A percentile compares a stretch with the other conserved stretches of the same genome.
These are phyloP conservation scores for Articulospora tetracladia DNA, from an alignment of 495 filamentous ascomycete genomes.

Conservation along the genomic window DNA sequence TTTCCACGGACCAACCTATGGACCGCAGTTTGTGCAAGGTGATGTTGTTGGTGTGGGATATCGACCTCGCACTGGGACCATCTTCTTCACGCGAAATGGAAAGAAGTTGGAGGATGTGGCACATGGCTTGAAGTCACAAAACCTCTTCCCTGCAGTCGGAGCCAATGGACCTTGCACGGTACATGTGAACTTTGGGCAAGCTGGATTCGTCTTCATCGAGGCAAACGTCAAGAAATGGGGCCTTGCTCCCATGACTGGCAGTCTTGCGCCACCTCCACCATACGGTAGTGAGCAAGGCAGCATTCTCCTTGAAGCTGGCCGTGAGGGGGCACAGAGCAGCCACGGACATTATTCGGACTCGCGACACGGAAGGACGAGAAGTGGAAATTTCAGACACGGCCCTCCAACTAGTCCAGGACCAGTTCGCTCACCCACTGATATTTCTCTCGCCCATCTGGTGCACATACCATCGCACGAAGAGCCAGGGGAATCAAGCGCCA, in stretches of 20 bases:
- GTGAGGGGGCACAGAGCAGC: conserved; percentile 55
- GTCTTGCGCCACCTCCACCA: conserved; percentile 89
- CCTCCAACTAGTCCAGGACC: conserved; percentile 86
- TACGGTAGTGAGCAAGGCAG: conserved; percentile 96
- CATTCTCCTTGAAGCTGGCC: conserved; percentile 85
- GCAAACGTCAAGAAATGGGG: conserved; percentile 99
- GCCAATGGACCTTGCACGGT: conserved; percentile 89
- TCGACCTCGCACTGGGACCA: conserved; percentile 85
- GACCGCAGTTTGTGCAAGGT: conserved; percentile 79
- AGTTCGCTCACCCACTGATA: conserved; percentile 89
- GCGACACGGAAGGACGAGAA: conserved; percentile 49
- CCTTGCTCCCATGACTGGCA: conserved; percentile 91
- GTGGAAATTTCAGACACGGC: conserved; percentile 57
- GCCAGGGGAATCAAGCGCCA: conserved; percentile 65
- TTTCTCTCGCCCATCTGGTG: conserved; percentile 75
- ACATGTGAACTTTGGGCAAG: conserved; percentile 97
- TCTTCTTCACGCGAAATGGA: conserved; percentile 98
- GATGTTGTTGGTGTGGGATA: conserved; percentile 97
- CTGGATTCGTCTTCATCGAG: conserved; percentile 98
- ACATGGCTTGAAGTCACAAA: conserved; percentile 91
- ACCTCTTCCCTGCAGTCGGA: conserved; percentile 93
- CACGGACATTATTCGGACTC: conserved; percentile 49
- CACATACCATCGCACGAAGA: conserved; percentile 72
- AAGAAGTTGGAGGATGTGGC: conserved; percentile 93
- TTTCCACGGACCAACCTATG: conserved; percentile 73